Evolutionary conservation across 768 basidiomycete species (phyloP).

Genomic region (Rickenella mellea): DNA sequence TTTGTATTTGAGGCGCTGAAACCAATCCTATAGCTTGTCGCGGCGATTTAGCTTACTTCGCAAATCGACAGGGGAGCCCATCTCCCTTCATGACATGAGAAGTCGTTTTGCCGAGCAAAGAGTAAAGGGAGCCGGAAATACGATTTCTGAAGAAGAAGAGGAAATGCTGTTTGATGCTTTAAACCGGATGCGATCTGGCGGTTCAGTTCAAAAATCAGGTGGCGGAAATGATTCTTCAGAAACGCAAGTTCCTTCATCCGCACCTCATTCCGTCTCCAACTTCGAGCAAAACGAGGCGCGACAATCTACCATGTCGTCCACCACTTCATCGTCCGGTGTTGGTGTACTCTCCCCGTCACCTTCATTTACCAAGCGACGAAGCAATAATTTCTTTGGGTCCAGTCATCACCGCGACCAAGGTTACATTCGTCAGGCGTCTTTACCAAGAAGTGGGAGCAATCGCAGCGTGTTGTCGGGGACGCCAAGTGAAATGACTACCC

Average conservation of each 20-base stretch:
- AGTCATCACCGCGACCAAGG: slow-evolving; percentile 68
- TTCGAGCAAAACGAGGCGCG: slow-evolving; percentile 1
- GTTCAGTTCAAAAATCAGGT: slow-evolving; percentile 3
- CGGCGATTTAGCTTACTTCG: slow-evolving; percentile 77
- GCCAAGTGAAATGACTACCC: slow-evolving; percentile 33
- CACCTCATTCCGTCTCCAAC: not conserved
- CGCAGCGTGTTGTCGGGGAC: slow-evolving; percentile 31
- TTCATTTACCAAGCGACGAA: slow-evolving; percentile 60
- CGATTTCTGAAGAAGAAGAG: slow-evolving; percentile 75
- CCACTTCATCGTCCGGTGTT: slow-evolving; percentile 27
- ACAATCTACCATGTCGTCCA: slow-evolving; percentile 21
- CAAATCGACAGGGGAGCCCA: slow-evolving; percentile 53
- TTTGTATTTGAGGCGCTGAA: slow-evolving; percentile 9
- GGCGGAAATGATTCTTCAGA: not conserved
- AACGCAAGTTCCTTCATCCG: slow-evolving; percentile 9
- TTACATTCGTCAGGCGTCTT: slow-evolving; percentile 48
- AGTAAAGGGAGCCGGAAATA: slow-evolving; percentile 54
- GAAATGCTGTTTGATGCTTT: slow-evolving; percentile 76
- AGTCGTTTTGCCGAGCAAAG: slow-evolving; percentile 68
- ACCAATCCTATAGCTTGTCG: slow-evolving; percentile 45
- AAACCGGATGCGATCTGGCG: slow-evolving; percentile 31
- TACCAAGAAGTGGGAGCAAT: slow-evolving; percentile 31
- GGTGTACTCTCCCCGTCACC: slow-evolving; percentile 4
- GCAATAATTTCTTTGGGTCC: slow-evolving; percentile 82
- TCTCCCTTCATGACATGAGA: slow-evolving; percentile 56